These are phyloP conservation scores for Urochloa ruziziensis DNA, from an alignment of 176 grass and related monocot species.

Conservation along the genomic window DNA sequence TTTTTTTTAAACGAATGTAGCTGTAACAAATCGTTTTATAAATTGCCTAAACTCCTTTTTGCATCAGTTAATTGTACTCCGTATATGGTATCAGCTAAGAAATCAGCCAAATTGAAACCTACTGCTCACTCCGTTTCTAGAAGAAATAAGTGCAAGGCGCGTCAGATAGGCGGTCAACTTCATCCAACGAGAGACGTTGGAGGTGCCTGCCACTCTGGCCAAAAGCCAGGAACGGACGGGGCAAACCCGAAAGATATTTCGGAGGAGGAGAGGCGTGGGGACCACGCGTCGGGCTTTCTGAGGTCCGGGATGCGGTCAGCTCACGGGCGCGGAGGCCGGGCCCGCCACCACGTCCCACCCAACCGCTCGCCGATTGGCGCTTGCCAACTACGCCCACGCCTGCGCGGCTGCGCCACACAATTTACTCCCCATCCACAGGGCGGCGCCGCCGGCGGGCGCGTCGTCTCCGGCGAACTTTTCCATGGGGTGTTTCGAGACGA, in stretches of 20 bases:
- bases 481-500: neutral
- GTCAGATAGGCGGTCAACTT: neutral
- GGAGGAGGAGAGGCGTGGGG: neutral
- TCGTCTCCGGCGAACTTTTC: neutral
- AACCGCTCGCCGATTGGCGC: neutral
- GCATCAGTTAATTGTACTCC: no score
- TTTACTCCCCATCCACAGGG: neutral
- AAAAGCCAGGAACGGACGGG: neutral
- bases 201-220: neutral
- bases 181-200: neutral
- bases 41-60: neutral
- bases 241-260: neutral
- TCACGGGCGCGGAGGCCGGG: neutral
- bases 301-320: neutral
- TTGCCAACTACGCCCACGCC: neutral
- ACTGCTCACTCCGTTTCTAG: no score
- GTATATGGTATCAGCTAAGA: neutral
- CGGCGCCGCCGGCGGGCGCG: neutral
- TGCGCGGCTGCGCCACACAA: neutral
- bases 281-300: neutral
- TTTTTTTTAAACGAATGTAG: neutral
- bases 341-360: neutral
- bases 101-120: neutral
- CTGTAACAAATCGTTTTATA: neutral
- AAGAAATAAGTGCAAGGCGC: neutral